Percentiles rank a stretch among this genome's conserved stretches.
Evolutionary conservation across 176 grass and related monocot species (phyloP).

Genomic region (Tuctoria greenei): DNA sequence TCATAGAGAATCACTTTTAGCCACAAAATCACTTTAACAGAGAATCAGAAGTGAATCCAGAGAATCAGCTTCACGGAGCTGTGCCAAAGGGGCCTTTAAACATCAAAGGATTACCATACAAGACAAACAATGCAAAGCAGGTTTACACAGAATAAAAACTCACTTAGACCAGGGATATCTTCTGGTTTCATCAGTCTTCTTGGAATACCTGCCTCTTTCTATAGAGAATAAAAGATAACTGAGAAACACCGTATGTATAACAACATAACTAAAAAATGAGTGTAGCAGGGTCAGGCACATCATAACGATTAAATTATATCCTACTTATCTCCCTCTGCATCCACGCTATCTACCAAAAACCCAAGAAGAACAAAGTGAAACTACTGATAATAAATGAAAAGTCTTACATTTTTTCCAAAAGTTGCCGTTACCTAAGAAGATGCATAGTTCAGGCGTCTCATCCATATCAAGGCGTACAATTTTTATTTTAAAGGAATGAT

Average conservation of each 20-base stretch:
- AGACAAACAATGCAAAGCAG: neutral
- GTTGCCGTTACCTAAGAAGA: neutral
- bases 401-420: neutral
- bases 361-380: conserved; percentile 10
- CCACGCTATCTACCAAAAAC: conserved; percentile 2
- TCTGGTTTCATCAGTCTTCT: conserved; percentile 84
- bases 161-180: conserved; percentile 93
- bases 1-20: too few species aligned
- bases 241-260: conserved; percentile 1
- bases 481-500: neutral
- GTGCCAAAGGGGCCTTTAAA: too few species aligned
- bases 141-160: conserved; percentile 45
- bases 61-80: too few species aligned
- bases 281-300: neutral
- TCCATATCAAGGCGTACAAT: neutral
- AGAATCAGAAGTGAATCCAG: too few species aligned
- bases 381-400: neutral
- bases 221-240: conserved; percentile 40
- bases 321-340: neutral
- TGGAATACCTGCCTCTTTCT: conserved; percentile 96
- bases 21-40: too few species aligned
- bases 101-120: neutral
- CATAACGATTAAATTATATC: conserved; percentile 11
- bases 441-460: neutral
- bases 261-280: neutral